phyloP scores from a whole-genome alignment of 2,329 filamentous ascomycete species.

The Verticillium longisporum region DNA sequence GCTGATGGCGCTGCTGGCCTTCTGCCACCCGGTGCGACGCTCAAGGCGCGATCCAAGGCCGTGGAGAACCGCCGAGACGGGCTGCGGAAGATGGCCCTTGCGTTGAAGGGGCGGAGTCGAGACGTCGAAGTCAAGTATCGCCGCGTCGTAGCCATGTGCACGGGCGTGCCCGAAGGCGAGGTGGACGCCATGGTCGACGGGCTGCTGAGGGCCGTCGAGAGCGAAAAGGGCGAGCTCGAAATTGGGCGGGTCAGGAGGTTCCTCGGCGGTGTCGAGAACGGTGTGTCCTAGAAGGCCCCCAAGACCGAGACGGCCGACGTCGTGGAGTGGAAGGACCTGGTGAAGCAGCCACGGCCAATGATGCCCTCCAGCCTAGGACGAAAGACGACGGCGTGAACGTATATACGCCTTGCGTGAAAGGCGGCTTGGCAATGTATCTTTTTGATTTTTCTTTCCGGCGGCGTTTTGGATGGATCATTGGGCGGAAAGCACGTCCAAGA shows the following conservation, averaged over 20 bases:
- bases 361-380: neutral
- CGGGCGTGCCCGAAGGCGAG: slow-evolving; percentile 66
- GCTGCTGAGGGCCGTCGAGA: slow-evolving; percentile 82
- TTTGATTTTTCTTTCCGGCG: neutral
- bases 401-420: neutral
- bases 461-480: neutral
- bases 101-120: slow-evolving; percentile 70
- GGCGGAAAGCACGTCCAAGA: neutral
- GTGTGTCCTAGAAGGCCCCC: slow-evolving; percentile 21
- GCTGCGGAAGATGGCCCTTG: slow-evolving; percentile 60
- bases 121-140: slow-evolving; percentile 85
- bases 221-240: slow-evolving; percentile 71
- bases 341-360: neutral
- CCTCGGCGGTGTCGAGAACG: slow-evolving; percentile 68
- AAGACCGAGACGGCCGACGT: neutral
- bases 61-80: slow-evolving; percentile 63
- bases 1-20: slow-evolving; percentile 28
- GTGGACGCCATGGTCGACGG: slow-evolving; percentile 77
- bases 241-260: slow-evolving; percentile 73
- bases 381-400: neutral
- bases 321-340: neutral
- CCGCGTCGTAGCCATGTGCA: slow-evolving; percentile 81
- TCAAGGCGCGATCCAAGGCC: slow-evolving; percentile 64
- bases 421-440: neutral
- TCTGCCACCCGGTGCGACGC: slow-evolving; percentile 51